Percentiles rank a stretch among this genome's conserved stretches.
These are phyloP conservation scores for Eimeria praecox DNA, from an alignment of 169 alveolate genomes.

Conservation along the genomic window DNA sequence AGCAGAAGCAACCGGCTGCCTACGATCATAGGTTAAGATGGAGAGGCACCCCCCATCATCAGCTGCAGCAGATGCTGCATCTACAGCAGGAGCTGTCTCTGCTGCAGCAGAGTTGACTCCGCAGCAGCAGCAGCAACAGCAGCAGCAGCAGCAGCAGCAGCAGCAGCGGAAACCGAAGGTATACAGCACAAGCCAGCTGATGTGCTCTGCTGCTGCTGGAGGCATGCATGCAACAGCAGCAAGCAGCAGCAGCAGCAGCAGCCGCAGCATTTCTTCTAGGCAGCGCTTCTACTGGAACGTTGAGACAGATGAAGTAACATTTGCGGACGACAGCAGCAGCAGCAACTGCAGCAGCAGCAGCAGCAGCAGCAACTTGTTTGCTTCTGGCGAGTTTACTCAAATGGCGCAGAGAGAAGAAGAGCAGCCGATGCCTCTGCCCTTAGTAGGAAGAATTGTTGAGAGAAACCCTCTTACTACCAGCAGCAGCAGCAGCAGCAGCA, in stretches of 20 bases:
- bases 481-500: constrained; percentile 40
- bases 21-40: not conserved
- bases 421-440: not conserved
- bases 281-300: constrained; percentile 66
- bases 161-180: constrained; percentile 41
- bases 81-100: not conserved
- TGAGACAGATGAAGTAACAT: constrained; percentile 27
- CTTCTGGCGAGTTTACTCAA: constrained; percentile 23
- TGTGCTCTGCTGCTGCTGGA: constrained; percentile 39
- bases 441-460: not conserved
- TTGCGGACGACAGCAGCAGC: constrained; percentile 16
- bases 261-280: not conserved
- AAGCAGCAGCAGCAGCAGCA: constrained; percentile 52
- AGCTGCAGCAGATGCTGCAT: constrained; percentile 62
- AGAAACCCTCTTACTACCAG: not conserved
- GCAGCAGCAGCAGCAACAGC: not conserved
- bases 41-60: not conserved
- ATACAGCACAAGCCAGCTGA: not conserved
- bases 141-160: constrained; percentile 60
- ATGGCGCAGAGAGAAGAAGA: not conserved
- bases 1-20: not conserved
- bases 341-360: constrained; percentile 42
- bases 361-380: constrained; percentile 16
- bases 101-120: not conserved
- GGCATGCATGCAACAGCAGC: not conserved